A percentile compares a stretch with the other conserved stretches of the same genome.
These are phyloP conservation scores for Candolleomyces efflorescens DNA, from an alignment of 768 basidiomycete genomes.

Conservation along the genomic window DNA sequence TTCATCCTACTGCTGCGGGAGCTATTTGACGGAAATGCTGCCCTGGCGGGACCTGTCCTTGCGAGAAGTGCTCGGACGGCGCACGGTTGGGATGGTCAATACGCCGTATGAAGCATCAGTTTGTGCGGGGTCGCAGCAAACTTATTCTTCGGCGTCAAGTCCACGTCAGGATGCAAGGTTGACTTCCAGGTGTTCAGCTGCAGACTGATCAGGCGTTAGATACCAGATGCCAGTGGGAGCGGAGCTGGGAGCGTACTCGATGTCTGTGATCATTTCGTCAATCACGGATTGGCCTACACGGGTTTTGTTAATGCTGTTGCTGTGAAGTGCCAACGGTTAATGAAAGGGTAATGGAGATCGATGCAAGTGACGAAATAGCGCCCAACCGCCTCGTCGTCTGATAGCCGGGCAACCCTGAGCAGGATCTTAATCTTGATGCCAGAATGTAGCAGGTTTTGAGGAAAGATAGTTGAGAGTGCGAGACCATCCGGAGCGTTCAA, in stretches of 20 bases:
- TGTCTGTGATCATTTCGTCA: constrained; percentile 45
- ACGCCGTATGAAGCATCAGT: constrained; percentile 51
- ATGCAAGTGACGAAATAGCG: too few relatives aligned
- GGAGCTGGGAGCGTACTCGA: constrained; percentile 41
- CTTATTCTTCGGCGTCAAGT: constrained; percentile 44
- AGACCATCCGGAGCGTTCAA: too few relatives aligned
- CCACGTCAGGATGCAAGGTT: constrained; percentile 39
- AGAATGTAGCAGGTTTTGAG: too few relatives aligned
- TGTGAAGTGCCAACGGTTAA: constrained; percentile 11
- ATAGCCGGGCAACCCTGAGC: too few relatives aligned
- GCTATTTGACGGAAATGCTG: constrained; percentile 6
- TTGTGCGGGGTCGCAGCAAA: constrained; percentile 48
- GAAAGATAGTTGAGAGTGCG: too few relatives aligned
- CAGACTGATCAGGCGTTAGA: constrained; percentile 24
- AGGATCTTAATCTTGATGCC: too few relatives aligned
- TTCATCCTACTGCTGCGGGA: not conserved
- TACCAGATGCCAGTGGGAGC: not conserved
- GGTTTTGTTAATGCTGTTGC: constrained; percentile 40
- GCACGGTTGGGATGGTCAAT: constrained; percentile 26
- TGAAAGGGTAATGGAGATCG: too few relatives aligned
- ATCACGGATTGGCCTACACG: constrained; percentile 36
- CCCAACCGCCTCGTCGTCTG: too few relatives aligned
- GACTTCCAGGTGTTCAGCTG: constrained; percentile 48
- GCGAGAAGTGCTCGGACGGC: not conserved
- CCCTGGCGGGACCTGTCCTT: constrained; percentile 1